A percentile compares a stretch with the other conserved stretches of the same genome.
phyloP scores from a whole-genome alignment of 805 yeast genomes.

The Wickerhamomyces pijperi region DNA sequence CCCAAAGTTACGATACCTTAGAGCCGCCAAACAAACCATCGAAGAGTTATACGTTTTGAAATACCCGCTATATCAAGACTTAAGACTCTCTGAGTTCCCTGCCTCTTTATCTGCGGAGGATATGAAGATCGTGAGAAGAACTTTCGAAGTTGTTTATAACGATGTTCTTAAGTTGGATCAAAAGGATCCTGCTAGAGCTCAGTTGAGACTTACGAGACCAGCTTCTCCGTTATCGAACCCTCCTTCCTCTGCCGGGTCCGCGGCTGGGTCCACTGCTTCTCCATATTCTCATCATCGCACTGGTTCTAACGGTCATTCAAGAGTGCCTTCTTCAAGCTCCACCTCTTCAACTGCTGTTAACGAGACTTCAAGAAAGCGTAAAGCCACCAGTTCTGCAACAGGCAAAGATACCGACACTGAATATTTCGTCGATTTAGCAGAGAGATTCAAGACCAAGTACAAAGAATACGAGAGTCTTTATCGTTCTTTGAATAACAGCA shows the following conservation, averaged over 20 bases:
- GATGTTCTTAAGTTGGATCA: not conserved
- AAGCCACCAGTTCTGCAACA: too few species aligned
- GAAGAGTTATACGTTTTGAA: slow-evolving; percentile 24
- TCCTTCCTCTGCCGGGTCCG: not conserved
- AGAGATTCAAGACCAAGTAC: slow-evolving; percentile 35
- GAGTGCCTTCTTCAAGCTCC: not conserved
- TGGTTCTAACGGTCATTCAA: too few species aligned
- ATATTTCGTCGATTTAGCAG: slow-evolving; percentile 33
- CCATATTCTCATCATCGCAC: not conserved
- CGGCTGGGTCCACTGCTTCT: not conserved
- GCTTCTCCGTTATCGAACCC: slow-evolving; percentile 1
- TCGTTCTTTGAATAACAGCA: slow-evolving; percentile 12
- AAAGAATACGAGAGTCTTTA: slow-evolving; percentile 39
- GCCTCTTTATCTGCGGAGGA: slow-evolving; percentile 7
- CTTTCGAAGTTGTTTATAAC: not conserved
- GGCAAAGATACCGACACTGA: too few species aligned
- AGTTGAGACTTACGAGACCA: not conserved
- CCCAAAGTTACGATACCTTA: not conserved
- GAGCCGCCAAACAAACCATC: slow-evolving; percentile 7
- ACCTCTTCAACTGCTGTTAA: slow-evolving; percentile 8
- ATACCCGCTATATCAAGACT: slow-evolving; percentile 22
- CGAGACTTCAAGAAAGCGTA: slow-evolving; percentile 3
- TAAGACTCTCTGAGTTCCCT: slow-evolving; percentile 1
- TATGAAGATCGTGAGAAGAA: slow-evolving; percentile 2
- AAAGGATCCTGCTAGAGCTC: not conserved